Evolutionary conservation across 2,329 filamentous ascomycete genomes (phyloP), one percentile per base, ranked within the genome.

Genomic region (Paraphaeosphaeria minitans): DNA sequence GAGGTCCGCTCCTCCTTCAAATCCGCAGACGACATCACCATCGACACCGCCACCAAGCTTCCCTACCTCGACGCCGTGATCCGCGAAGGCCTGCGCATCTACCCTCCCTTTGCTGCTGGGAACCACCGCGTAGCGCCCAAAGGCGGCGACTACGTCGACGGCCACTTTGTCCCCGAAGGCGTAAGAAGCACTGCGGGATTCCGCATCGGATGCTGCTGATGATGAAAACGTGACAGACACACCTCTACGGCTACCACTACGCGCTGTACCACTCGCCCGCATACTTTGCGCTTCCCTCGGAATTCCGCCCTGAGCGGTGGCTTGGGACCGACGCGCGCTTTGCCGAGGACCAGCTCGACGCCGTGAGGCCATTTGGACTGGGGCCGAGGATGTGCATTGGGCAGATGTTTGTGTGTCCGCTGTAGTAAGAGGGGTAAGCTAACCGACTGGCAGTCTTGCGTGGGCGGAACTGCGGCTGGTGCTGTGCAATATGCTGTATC

Each of bases 401-500:
- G 29, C 29, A 31, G 29, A 31, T 6, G 29, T 31, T 6, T 2
- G 29, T 9, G 29, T 31, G 8, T 31, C 29, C 9, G 9, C 29
- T 8, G 29, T 5, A 8, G 9, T 12, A 31, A 9, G 19, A 74
- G 65, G 68, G 22, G 1, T 29, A 21, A n/a, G 39, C 39, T 41
- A 19, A 53, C 12, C 12, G 12, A n/a, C 8, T 5, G 12, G 29
- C 50, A 53, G 50, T 45, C 65, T 80, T 19, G 78, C 77, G 0
- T 73, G 72, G 45, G 67, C 70, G 10, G 77, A 80, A 60, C 71
- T 78, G 62, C 65, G 71, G 2, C 55, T 79, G 5, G 72, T 79
- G 8, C 45, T 78, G 13, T 68, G 76, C 2, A 76, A 77, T 49
- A 45, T 79, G 42, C 37, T 79, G 0, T 78, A 70, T 68, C 67